Conservation (phyloP, 1,139 yeast genomes). For the Sugiyamaella xylanicola region DNA sequence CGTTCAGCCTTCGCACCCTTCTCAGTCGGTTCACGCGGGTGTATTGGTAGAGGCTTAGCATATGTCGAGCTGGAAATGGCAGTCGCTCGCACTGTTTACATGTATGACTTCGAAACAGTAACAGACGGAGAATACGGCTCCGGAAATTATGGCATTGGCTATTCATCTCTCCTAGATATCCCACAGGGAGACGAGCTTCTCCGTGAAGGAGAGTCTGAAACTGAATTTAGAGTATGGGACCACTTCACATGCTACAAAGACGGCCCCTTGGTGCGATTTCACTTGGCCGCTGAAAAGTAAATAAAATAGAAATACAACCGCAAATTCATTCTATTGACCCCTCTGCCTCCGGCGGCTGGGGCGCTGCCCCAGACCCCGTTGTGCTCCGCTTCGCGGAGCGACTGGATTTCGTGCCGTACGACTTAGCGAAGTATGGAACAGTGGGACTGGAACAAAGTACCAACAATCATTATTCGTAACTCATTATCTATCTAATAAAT, state of each 20-base stretch:
- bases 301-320: too few relatives aligned
- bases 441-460: neutral
- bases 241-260: constrained; percentile 28
- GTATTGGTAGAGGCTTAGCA: constrained; percentile 28
- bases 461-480: neutral
- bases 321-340: too few relatives aligned
- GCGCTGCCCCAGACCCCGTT: neutral
- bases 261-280: constrained; percentile 26
- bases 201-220: constrained; percentile 23
- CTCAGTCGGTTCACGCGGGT: constrained; percentile 28
- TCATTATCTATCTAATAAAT: neutral
- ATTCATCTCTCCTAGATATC: constrained; percentile 21
- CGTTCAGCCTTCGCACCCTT: constrained; percentile 27
- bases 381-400: too few relatives aligned
- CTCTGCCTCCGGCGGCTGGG: neutral
- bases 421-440: neutral
- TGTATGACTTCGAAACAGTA: constrained; percentile 26
- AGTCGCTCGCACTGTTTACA: constrained; percentile 25
- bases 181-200: constrained; percentile 23
- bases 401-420: too few relatives aligned
- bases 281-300: neutral
- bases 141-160: constrained; percentile 27
- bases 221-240: constrained; percentile 28
- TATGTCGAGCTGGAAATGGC: constrained; percentile 28
- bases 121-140: constrained; percentile 26